Base-by-base conservation (phyloP, 1,284 basidiomycete species). In the Ceratobasidium sp. region DNA sequence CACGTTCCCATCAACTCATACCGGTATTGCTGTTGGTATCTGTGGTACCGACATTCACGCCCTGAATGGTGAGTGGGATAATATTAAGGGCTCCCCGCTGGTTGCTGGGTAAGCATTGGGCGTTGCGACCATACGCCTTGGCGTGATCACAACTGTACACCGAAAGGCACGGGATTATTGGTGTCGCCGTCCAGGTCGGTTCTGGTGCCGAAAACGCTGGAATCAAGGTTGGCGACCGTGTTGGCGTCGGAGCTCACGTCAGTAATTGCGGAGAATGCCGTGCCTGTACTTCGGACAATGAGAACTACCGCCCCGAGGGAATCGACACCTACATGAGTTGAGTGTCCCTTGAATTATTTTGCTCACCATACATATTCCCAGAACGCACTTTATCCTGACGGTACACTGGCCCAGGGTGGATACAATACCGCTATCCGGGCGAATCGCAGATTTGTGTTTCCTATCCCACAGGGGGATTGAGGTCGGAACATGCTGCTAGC, bases 401-500 rank as follows among this genome's bases (percentile, higher is more conserved):
- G 85, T 11, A 81, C 83, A 18, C 81, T 84, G 77, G 82, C 83
- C 71, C 82, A 84, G 73, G 87, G 86, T 67, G 90, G 91, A 8
- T 91, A 90, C 81, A 84, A 86, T 4, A 88, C 86, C 40, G 85
- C 84, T 74, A 86, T 90, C 74, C 86, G 89, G 60, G 88, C 86
- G 0, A 85, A 90, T 76, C 83, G 90, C 76, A 85, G 83, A 74
- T 92, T 88, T 77, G 88, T 89, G 53, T 90, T 91, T 81, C 84
- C 85, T 16, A 86, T 92, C 64, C 90, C 90, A 0, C 85, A 89
- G 4, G 82, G 77, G 11, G n/a, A n/a, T 79, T 92, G 70, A 79
- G 83, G 46, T 83, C 85, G 2, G 84, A 85, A 72, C 79, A 86
- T 73, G 87, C 84, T 2, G 83, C 83, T 11, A 82, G 82, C 12